These are phyloP conservation scores for Erysimum cheiranthoides DNA, from an alignment of 345 rosid genomes.

Conservation along the genomic window DNA sequence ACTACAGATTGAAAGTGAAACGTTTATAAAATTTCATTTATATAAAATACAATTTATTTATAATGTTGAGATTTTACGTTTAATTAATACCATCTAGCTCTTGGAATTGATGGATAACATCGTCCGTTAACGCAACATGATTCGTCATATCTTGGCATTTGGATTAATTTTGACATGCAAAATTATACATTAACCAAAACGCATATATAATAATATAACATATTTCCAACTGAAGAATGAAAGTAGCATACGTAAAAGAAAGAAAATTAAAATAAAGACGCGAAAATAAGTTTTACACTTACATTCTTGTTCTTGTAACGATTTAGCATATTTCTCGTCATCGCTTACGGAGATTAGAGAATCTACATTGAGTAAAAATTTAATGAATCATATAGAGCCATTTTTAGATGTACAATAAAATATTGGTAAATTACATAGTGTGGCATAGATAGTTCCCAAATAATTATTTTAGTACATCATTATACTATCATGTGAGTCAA, in stretches of 20 bases:
- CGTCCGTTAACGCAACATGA: neutral
- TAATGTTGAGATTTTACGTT: neutral
- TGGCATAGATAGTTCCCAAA: neutral
- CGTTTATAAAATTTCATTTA: no score
- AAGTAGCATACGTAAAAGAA: neutral
- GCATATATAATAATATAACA: neutral
- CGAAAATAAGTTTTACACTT: neutral
- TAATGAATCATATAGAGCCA: neutral
- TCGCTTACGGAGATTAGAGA: conserved; percentile 27
- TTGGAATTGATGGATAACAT: conserved; percentile 19
- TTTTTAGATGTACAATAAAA: neutral
- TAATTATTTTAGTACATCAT: neutral
- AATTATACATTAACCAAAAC: conserved; percentile 5
- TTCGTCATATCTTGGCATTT: conserved; percentile 25
- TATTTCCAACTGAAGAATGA: neutral
- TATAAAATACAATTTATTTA: neutral
- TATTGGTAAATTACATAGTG: neutral
- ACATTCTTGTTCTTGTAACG: conserved; percentile 42
- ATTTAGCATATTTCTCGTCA: conserved; percentile 24
- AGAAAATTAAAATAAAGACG: no score
- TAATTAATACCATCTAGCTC: conserved; percentile 10
- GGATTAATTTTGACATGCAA: neutral
- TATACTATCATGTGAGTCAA: neutral
- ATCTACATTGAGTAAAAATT: conserved; percentile 8
- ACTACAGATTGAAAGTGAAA: conserved; percentile 10